Conservation (phyloP, 306 rosid genomes). For the Gleditsia sinensis region DNA sequence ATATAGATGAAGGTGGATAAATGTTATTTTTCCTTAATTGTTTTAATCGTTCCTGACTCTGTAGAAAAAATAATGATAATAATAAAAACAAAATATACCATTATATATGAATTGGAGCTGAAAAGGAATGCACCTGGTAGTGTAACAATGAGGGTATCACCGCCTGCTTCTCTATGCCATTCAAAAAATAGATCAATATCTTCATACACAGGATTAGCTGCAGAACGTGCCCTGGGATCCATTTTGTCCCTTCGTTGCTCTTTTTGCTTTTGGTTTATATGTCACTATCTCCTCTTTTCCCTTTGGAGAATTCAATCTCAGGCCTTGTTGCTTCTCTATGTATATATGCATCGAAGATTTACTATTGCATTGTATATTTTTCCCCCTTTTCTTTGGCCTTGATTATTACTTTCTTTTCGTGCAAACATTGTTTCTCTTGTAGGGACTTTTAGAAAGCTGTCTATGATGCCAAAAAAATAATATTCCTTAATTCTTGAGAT, state of each 20-base stretch:
- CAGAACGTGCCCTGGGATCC: slow-evolving; percentile 29
- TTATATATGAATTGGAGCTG: background rate
- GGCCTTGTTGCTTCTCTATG: slow-evolving; percentile 37
- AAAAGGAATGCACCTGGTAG: slow-evolving; percentile 65
- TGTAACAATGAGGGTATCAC: slow-evolving; percentile 43
- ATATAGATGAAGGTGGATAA: too few species aligned
- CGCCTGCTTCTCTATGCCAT: slow-evolving; percentile 46
- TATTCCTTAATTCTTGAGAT: slow-evolving; percentile 37
- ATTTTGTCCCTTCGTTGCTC: slow-evolving; percentile 4
- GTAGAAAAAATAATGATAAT: too few species aligned
- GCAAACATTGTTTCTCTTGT: slow-evolving; percentile 39
- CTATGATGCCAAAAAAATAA: slow-evolving; percentile 36
- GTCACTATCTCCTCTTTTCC: background rate
- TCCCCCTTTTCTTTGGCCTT: too few species aligned
- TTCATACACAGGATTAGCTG: slow-evolving; percentile 32
- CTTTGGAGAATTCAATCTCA: background rate
- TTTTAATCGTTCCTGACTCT: too few species aligned
- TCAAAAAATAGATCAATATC: slow-evolving; percentile 46
- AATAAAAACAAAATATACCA: too few species aligned
- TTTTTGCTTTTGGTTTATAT: too few species aligned
- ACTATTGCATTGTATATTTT: background rate
- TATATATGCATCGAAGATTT: background rate
- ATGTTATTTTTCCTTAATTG: too few species aligned
- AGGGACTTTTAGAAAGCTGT: too few species aligned
- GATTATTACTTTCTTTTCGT: slow-evolving; percentile 52